These are phyloP conservation scores for Tetrahymena borealis DNA, from an alignment of 73 alveolate species.

Conservation along the genomic window DNA sequence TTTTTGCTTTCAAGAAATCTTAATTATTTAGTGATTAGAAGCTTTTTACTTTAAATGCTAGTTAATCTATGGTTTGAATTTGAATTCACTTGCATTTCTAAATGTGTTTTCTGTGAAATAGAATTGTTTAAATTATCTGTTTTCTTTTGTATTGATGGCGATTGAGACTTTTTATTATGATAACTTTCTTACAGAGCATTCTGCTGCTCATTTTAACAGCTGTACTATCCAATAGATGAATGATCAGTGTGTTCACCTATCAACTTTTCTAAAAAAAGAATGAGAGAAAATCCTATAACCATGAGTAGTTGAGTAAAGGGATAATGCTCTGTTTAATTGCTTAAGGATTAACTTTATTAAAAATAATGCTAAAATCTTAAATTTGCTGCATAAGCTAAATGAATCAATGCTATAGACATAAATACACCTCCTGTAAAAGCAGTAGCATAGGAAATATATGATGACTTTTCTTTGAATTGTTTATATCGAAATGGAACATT, in stretches of 20 bases:
- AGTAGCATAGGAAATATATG: slow-evolving; percentile 54
- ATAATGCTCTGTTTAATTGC: slow-evolving; percentile 12
- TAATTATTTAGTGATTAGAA: too few relatives aligned
- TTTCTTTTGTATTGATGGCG: neutral
- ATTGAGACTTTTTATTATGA: neutral
- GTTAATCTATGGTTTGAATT: too few relatives aligned
- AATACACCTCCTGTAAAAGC: slow-evolving; percentile 74
- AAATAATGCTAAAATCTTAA: slow-evolving; percentile 54
- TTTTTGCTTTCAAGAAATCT: too few relatives aligned
- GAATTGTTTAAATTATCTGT: slow-evolving; percentile 10
- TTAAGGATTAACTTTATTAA: too few relatives aligned
- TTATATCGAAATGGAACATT: too few relatives aligned
- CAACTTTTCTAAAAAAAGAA: slow-evolving; percentile 67
- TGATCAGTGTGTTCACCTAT: slow-evolving; percentile 53
- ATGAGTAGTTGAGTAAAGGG: slow-evolving; percentile 59
- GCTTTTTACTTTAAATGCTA: too few relatives aligned
- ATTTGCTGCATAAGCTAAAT: slow-evolving; percentile 61
- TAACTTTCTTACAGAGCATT: slow-evolving; percentile 16
- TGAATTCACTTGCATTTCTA: slow-evolving; percentile 50
- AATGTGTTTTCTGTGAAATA: slow-evolving; percentile 52
- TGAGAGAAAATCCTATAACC: slow-evolving; percentile 53
- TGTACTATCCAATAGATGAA: slow-evolving; percentile 4
- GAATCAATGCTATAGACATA: slow-evolving; percentile 60
- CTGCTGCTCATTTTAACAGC: slow-evolving; percentile 4
- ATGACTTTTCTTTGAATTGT: too few relatives aligned